Percentiles rank a stretch among this genome's conserved stretches.
Conservation (phyloP, 768 basidiomycete species). For the Suillus placidus region DNA sequence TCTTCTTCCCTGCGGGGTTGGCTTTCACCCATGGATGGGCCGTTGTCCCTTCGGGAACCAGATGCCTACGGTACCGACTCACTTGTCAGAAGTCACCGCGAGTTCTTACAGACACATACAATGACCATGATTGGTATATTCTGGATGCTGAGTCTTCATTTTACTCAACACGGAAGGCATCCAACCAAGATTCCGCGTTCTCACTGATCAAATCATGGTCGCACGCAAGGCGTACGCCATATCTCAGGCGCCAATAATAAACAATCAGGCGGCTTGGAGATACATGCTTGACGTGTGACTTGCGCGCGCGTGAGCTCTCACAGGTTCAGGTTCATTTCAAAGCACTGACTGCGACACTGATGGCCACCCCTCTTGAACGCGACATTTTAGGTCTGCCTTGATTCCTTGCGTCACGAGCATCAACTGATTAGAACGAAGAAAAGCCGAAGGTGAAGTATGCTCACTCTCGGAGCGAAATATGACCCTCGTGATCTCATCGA, state of each 20-base stretch:
- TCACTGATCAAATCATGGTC: background rate
- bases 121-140: background rate
- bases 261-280: background rate
- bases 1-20: background rate
- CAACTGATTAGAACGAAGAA: background rate
- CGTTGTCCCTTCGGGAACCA: background rate
- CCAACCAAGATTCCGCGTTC: background rate
- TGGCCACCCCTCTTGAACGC: background rate
- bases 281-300: background rate
- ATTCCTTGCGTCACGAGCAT: background rate
- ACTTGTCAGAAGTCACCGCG: background rate
- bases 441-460: background rate
- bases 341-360: background rate
- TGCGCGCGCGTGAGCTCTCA: background rate
- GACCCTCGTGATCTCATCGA: constrained; percentile 7
- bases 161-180: background rate
- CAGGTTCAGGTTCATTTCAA: background rate
- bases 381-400: background rate
- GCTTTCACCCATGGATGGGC: background rate
- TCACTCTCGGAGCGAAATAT: background rate
- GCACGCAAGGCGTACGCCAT: background rate
- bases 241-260: constrained; percentile 4
- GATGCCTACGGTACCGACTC: background rate
- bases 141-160: background rate
- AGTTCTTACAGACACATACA: background rate